Evolutionary conservation across 2,329 filamentous ascomycete species (phyloP).

Genomic region (Aureobasidium melanogenum): DNA sequence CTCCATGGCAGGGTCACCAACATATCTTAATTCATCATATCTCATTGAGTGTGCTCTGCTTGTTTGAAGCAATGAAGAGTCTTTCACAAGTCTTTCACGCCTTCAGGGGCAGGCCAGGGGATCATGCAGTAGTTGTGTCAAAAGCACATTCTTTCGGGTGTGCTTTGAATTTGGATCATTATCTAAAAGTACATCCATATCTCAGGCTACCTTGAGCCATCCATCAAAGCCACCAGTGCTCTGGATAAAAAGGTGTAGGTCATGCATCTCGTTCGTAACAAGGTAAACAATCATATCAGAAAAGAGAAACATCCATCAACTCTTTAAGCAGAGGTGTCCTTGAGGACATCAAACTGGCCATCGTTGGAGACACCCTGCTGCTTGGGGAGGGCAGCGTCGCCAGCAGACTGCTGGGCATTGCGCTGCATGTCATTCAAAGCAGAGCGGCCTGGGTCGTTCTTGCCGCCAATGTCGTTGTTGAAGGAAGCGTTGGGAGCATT

Average conservation of each 20-base stretch:
- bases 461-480: slow-evolving; percentile 42
- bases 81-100: no score
- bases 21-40: no score
- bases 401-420: slow-evolving; percentile 6
- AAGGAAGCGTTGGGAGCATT: slow-evolving; percentile 42
- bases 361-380: slow-evolving; percentile 7
- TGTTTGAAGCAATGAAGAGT: no score
- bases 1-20: not conserved
- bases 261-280: not conserved
- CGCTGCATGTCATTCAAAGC: slow-evolving; percentile 30
- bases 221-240: not conserved
- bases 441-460: slow-evolving; percentile 46
- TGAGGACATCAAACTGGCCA: slow-evolving; percentile 6
- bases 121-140: not conserved
- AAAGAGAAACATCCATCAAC: not conserved
- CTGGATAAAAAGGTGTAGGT: not conserved
- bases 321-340: slow-evolving; percentile 6
- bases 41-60: no score
- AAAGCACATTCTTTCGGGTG: not conserved
- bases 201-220: not conserved
- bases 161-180: not conserved
- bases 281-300: not conserved
- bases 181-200: not conserved
- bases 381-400: not conserved
- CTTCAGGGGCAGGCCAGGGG: no score